Base-by-base conservation (phyloP, 495 filamentous ascomycete species). In the Staphylotrichum tortipilum region DNA sequence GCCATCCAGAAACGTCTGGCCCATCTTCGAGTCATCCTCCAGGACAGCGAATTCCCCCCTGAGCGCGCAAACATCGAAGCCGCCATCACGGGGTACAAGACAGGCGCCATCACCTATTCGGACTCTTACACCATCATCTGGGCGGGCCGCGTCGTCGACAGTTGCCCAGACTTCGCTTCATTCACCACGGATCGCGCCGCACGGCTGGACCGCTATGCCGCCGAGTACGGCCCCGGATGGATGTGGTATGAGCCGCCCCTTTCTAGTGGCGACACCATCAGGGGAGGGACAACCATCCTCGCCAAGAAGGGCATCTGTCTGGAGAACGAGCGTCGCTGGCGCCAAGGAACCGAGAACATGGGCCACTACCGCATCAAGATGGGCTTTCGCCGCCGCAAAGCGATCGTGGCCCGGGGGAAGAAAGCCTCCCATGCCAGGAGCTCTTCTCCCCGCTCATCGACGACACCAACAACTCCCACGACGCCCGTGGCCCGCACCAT, bases 201-300 rank as follows among this genome's bases (percentile, higher is more conserved):
- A 7, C 68, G 68, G 3, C 63, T 77, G 14, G 68, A 71, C 49
- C 61, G 56, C 8, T 76, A 75, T 50, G 41, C 14, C 17, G 58
- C 44, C 10, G 40, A 42, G 22, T 51, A 72, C 50, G 73, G 73
- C 19, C 57, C 62, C 12, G 71, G 71, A 17, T 75, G 73, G 72
- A 59, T 77, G 26, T 77, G 72, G 72, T 70, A 70, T 34, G 74
- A 77, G 50, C 68, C 70, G 2, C 73, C 74, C 0, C 59, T 77
- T 11, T 41, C 52, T 22, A 34, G 14, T 14, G 28, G 56, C 36
- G 42, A 31, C 11, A 40, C 15, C 47, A 21, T 34, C 3, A 26
- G 37, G 3, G 51, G 44, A 9, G 9, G 11, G 29, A 52, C 26
- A 8, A 26, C 42, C 11, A 47, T 47, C 15, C 18, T 58, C 8